These are phyloP conservation scores for Penicillium crustosum DNA, from an alignment of 2,329 filamentous ascomycete genomes.

Conservation along the genomic window DNA sequence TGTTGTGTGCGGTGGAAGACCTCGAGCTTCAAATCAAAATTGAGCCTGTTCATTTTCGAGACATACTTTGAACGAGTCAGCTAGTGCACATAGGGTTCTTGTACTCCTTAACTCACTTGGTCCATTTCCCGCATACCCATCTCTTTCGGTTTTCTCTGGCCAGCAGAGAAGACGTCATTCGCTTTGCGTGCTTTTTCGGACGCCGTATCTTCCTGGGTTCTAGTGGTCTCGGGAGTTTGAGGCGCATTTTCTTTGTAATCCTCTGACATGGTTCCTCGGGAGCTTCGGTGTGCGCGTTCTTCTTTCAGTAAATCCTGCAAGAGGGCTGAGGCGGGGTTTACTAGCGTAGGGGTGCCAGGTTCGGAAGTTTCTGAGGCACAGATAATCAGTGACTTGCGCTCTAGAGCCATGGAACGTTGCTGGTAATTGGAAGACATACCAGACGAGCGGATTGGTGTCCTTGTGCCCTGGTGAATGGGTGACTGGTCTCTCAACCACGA, in stretches of 20 bases:
- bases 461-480: conserved; percentile 22
- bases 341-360: conserved; percentile 30
- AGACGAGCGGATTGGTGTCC: conserved; percentile 25
- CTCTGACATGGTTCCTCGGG: conserved; percentile 27
- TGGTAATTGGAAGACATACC: conserved; percentile 20
- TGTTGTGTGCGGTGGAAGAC: conserved; percentile 44
- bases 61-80: conserved; percentile 38
- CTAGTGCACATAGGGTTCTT: background rate
- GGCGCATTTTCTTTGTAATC: conserved; percentile 24
- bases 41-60: conserved; percentile 46
- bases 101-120: conserved; percentile 31
- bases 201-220: conserved; percentile 33
- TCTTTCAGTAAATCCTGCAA: conserved; percentile 44
- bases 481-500: conserved; percentile 36
- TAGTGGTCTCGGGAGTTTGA: conserved; percentile 28
- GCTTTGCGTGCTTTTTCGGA: conserved; percentile 39
- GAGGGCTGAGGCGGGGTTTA: conserved; percentile 42
- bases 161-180: conserved; percentile 31
- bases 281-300: conserved; percentile 40
- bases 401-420: background rate
- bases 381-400: background rate
- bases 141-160: conserved; percentile 38
- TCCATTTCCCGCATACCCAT: conserved; percentile 47
- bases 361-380: conserved; percentile 33
- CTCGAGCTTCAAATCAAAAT: conserved; percentile 47